Evolutionary conservation across 225 moss, liverwort and hornwort genomes (phyloP).

Genomic region (Antitrichia curtipendula): DNA sequence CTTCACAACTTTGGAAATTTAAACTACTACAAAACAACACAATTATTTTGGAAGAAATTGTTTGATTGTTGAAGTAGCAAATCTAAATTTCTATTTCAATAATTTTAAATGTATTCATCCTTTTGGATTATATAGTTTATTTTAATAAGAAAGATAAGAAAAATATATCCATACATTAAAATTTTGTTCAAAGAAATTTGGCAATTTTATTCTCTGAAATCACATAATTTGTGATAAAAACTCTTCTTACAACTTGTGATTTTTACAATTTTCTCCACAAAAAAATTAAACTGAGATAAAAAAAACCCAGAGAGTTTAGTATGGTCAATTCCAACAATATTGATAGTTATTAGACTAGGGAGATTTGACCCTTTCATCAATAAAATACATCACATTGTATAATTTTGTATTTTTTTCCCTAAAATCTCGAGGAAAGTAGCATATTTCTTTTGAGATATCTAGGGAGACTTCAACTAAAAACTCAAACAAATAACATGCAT

Average conservation of each 20-base stretch:
- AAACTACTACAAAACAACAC: neutral
- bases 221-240: no score
- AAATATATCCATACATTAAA: neutral
- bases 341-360: neutral
- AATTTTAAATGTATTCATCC: neutral
- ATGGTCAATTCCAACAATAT: neutral
- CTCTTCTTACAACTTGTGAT: no score
- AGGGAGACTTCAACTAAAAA: neutral
- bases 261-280: neutral
- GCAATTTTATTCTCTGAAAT: neutral
- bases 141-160: neutral
- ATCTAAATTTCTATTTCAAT: neutral
- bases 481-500: no score
- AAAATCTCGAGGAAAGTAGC: fast-evolving
- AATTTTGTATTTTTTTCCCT: neutral
- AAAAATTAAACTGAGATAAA: neutral
- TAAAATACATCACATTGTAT: neutral
- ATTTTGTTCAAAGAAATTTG: neutral
- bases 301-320: no score
- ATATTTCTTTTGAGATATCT: neutral
- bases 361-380: neutral
- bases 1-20: neutral
- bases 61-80: no score
- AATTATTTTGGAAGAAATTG: no score
- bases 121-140: neutral